A percentile compares a stretch with the other conserved stretches of the same genome.
phyloP scores from a whole-genome alignment of 345 rosid genomes.

The Populus tremula region DNA sequence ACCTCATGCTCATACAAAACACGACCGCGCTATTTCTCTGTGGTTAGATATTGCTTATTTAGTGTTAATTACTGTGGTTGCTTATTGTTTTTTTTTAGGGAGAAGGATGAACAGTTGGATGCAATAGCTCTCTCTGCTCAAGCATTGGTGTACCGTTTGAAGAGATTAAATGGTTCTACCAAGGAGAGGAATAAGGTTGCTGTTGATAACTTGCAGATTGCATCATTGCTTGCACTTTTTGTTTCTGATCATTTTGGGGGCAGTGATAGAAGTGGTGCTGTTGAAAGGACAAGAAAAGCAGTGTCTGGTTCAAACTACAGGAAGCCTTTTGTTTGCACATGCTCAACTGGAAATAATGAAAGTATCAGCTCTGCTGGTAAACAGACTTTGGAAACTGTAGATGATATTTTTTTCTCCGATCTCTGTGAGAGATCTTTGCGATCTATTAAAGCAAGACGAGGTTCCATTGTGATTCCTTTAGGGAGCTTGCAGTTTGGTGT shows the following conservation, averaged over 20 bases:
- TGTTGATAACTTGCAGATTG: conserved; percentile 57
- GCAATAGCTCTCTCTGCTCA: conserved; percentile 73
- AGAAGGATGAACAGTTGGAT: conserved; percentile 83
- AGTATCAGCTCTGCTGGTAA: conserved; percentile 31
- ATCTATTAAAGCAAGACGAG: conserved; percentile 59
- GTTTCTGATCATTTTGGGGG: conserved; percentile 99
- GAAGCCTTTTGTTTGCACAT: conserved; percentile 89
- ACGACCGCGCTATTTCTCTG: neutral
- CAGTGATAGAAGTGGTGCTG: conserved; percentile 61
- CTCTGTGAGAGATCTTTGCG: conserved; percentile 78
- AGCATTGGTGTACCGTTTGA: conserved; percentile 54
- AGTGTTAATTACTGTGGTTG: neutral
- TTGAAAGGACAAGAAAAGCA: conserved; percentile 68
- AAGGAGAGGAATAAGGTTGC: conserved; percentile 39
- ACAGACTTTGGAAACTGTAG: conserved; percentile 33
- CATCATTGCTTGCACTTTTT: conserved; percentile 82
- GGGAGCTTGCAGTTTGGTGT: conserved; percentile 84
- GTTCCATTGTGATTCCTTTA: conserved; percentile 76
- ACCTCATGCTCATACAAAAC: neutral
- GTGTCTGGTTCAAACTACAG: conserved; percentile 79
- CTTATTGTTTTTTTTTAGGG: conserved; percentile 36
- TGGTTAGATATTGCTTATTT: neutral
- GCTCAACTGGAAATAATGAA: conserved; percentile 71
- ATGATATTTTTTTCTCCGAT: conserved; percentile 59
- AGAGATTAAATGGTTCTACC: conserved; percentile 43